phyloP scores from a whole-genome alignment of 495 filamentous ascomycete genomes.

The Aspergillus kassunensis region DNA sequence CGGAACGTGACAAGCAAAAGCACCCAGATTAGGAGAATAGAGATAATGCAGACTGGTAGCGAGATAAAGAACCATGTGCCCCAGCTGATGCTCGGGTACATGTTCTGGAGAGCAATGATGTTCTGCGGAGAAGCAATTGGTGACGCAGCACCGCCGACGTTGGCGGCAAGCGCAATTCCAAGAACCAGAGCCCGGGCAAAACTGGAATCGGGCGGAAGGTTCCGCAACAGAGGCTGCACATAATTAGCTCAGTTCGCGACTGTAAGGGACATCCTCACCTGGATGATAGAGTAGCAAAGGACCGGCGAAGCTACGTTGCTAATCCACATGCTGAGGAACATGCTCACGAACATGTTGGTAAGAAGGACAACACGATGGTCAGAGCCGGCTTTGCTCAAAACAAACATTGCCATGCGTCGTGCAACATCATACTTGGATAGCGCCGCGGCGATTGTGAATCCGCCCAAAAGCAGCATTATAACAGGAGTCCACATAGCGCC shows the following conservation, averaged over 20 bases:
- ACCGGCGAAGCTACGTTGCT: constrained; percentile 97
- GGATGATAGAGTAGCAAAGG: constrained; percentile 96
- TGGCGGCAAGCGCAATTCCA: constrained; percentile 91
- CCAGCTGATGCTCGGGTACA: constrained; percentile 87
- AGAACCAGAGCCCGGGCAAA: constrained; percentile 96
- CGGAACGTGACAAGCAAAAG: constrained; percentile 81
- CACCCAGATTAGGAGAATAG: constrained; percentile 83
- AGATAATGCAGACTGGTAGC: constrained; percentile 87
- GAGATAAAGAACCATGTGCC: constrained; percentile 95
- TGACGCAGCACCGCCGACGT: constrained; percentile 93
- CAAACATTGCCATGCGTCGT: constrained; percentile 92
- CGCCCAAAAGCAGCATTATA: constrained; percentile 96
- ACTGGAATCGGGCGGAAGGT: constrained; percentile 79
- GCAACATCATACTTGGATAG: constrained; percentile 97
- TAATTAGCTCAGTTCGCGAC: constrained; percentile 12
- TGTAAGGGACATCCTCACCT: constrained; percentile 43
- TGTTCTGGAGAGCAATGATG: constrained; percentile 91
- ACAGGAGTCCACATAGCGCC: constrained; percentile 98
- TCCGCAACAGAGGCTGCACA: constrained; percentile 82
- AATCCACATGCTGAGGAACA: constrained; percentile 98
- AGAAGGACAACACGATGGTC: constrained; percentile 81
- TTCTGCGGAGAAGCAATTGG: constrained; percentile 98
- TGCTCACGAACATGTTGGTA: constrained; percentile 97
- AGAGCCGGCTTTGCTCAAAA: constrained; percentile 95
- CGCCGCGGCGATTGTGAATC: constrained; percentile 93